phyloP scores from a whole-genome alignment of 176 grass and related monocot genomes.

The Oryza glaberrima region DNA sequence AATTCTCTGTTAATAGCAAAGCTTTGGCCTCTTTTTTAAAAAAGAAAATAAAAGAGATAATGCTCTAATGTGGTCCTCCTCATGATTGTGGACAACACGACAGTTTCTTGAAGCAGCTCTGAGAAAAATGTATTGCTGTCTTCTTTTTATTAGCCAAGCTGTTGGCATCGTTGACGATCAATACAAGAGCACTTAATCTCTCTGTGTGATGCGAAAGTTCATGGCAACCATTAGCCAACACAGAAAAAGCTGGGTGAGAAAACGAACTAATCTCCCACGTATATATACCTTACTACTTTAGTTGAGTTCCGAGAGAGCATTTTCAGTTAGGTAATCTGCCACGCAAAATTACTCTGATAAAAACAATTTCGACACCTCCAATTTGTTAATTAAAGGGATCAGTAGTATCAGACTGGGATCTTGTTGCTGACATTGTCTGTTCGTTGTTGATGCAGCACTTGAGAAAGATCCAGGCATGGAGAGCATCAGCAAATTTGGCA shows the following conservation, averaged over 20 bases:
- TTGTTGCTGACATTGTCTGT: not conserved
- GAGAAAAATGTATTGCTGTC: not conserved
- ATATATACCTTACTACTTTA: not conserved
- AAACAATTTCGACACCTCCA: not conserved
- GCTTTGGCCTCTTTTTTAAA: no score
- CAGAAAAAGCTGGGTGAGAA: not conserved
- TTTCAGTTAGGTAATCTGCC: not conserved
- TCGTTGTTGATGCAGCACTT: not conserved
- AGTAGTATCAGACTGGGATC: not conserved
- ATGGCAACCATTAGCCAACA: not conserved
- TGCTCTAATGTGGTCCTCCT: not conserved
- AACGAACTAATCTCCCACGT: not conserved
- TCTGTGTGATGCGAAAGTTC: not conserved
- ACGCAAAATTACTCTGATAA: not conserved
- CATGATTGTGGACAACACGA: not conserved
- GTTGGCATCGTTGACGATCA: not conserved
- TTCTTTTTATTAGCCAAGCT: not conserved
- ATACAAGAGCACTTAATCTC: not conserved
- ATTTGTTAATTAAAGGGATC: no score
- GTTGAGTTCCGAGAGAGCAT: not conserved
- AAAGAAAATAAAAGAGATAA: not conserved
- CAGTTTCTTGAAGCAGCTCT: not conserved
- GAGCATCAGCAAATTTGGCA: not conserved
- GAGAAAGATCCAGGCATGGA: not conserved
- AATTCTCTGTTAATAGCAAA: no score